Evolutionary conservation across 768 basidiomycete genomes (phyloP).

Genomic region (Rhizopogon vesiculosus): DNA sequence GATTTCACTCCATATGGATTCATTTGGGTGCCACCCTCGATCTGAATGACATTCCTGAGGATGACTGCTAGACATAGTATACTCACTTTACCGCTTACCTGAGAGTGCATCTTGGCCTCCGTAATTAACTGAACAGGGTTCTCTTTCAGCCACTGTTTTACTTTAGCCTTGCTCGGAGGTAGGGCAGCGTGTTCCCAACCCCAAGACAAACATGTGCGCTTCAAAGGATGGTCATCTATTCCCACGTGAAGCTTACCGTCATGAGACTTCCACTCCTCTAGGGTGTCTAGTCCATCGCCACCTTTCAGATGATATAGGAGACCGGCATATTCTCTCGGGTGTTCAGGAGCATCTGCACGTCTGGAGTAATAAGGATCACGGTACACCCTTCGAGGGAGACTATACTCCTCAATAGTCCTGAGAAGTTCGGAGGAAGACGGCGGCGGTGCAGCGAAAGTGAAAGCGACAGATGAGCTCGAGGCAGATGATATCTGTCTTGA

Average conservation of each 20-base stretch:
- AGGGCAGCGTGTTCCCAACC: conserved; percentile 81
- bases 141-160: conserved; percentile 48
- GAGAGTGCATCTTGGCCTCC: conserved; percentile 36
- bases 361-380: conserved; percentile 79
- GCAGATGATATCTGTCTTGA: background rate
- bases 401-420: conserved; percentile 38
- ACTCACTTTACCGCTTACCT: conserved; percentile 43
- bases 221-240: background rate
- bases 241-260: conserved; percentile 3
- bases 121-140: conserved; percentile 12
- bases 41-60: conserved; percentile 28
- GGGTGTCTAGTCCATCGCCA: conserved; percentile 45
- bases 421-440: conserved; percentile 48
- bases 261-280: conserved; percentile 55
- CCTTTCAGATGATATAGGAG: conserved; percentile 69
- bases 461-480: conserved; percentile 15
- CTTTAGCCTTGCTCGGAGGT: conserved; percentile 59
- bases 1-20: conserved; percentile 66
- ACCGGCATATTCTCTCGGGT: conserved; percentile 76
- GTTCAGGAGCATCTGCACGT: conserved; percentile 59
- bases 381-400: conserved; percentile 60
- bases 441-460: conserved; percentile 44
- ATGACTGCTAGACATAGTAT: background rate
- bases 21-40: conserved; percentile 73
- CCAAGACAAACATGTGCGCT: conserved; percentile 29